Base-by-base conservation (phyloP, 208 protist species). In the Leishmania arabica region DNA sequence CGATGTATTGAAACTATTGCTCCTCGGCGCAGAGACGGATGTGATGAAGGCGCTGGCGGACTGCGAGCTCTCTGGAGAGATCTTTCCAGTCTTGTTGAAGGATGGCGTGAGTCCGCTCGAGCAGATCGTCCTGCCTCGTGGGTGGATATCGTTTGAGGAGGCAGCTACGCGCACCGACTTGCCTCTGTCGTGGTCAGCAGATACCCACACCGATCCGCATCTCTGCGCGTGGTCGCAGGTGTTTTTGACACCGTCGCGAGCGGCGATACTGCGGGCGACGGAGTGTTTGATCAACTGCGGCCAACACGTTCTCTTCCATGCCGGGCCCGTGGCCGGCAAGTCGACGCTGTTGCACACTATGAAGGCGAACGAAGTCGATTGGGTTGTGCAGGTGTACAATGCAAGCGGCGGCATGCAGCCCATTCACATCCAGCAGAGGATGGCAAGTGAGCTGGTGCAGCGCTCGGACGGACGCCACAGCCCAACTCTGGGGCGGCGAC, bases 251-350 rank as follows among this genome's bases (percentile, higher is more conserved):
- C 85, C 89, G 69, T 95, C 94, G 19, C 90, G 94, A 21, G 17
- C 86, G 42, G 74, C 76, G 24, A 89, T 85, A 21, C 77, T 97
- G 56, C 79, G 79, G n/a, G 87, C 89, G 24, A 77, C 92, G 65
- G 92, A 97, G 80, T 93, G 89, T 79, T 80, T 97, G 60, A 75
- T 95, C 56, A 86, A 92, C 78, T 95, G 92, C 69, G 93, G 93
- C 3, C 92, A 96, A 80, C 88, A 90, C 69, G 87, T 97, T 37
- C 71, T 95, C 58, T 75, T 97, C 47, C 79, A 88, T n/a, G 95
- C 89, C 27, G 76, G 56, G 8, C 31, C 77, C 3, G 90, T 85
- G 19, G 86, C 85, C 56, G 95, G 95, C 31, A 96, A 96, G 76
- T 91, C 92, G 34, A 93, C 92, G 24, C 77, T 97, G 71, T 82